These are phyloP conservation scores for Picea sitchensis DNA, from an alignment of 75 land plant species.

Conservation along the genomic window DNA sequence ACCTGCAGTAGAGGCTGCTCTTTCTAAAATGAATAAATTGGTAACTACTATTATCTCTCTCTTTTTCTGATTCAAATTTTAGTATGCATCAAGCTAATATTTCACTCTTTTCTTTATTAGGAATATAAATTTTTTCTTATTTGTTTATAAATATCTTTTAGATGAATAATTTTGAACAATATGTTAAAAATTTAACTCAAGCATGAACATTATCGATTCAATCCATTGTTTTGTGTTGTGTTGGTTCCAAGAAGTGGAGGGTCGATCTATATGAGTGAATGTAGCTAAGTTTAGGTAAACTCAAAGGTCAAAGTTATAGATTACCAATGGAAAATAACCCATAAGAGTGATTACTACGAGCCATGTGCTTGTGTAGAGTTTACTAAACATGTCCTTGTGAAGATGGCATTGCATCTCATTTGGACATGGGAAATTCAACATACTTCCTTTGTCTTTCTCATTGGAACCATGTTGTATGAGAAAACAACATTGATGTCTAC, in stretches of 20 bases:
- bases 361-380: neutral
- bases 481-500: neutral
- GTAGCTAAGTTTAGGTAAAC: conserved; percentile 39
- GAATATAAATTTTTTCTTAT: too few relatives aligned
- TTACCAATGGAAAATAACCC: neutral
- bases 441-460: neutral
- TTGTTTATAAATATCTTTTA: too few relatives aligned
- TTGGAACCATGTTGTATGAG: too few relatives aligned
- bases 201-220: neutral
- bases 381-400: neutral
- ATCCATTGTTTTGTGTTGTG: neutral
- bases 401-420: neutral
- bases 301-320: neutral
- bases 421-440: neutral
- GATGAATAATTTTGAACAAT: too few relatives aligned
- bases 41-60: too few relatives aligned
- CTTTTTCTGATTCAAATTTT: too few relatives aligned
- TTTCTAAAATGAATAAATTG: too few relatives aligned
- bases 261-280: conserved; percentile 50
- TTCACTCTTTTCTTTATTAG: too few relatives aligned
- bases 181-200: too few relatives aligned
- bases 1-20: too few relatives aligned
- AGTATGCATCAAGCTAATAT: too few relatives aligned
- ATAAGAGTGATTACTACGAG: neutral
- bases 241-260: conserved; percentile 45